Percentiles rank a stretch among this genome's conserved stretches.
phyloP scores from a whole-genome alignment of 305 asterid genomes.

The Ruellia speciosa region DNA sequence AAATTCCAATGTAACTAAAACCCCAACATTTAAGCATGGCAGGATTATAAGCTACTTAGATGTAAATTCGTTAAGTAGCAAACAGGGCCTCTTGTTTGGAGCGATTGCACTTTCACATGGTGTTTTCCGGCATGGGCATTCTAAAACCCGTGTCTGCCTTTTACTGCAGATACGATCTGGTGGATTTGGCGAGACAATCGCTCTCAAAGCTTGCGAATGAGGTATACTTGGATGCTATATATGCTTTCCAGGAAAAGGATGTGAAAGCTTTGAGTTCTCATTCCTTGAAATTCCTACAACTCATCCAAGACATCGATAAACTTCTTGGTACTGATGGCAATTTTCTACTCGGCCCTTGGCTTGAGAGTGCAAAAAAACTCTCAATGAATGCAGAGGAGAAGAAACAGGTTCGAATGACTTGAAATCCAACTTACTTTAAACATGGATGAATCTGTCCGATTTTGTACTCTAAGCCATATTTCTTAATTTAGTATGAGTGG shows the following conservation, averaged over 20 bases:
- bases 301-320: slow-evolving; percentile 75
- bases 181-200: slow-evolving; percentile 80
- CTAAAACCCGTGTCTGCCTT: not conserved
- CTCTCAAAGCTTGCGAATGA: slow-evolving; percentile 91
- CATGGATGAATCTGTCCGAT: not conserved
- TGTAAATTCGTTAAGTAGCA: too few relatives aligned
- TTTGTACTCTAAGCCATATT: not conserved
- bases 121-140: not conserved
- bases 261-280: slow-evolving; percentile 42
- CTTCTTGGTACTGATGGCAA: slow-evolving; percentile 83
- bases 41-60: too few relatives aligned
- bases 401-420: slow-evolving; percentile 47
- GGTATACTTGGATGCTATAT: slow-evolving; percentile 64
- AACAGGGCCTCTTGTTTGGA: too few relatives aligned
- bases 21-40: too few relatives aligned
- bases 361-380: slow-evolving; percentile 66
- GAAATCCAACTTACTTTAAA: not conserved
- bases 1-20: too few relatives aligned
- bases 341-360: slow-evolving; percentile 87
- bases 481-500: slow-evolving; percentile 66
- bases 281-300: slow-evolving; percentile 58
- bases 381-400: slow-evolving; percentile 51
- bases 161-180: slow-evolving; percentile 78
- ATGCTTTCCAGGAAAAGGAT: slow-evolving; percentile 56
- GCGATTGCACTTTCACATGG: too few relatives aligned